These are phyloP conservation scores for Rhizopogon roseolus DNA, from an alignment of 768 basidiomycete genomes.

Conservation along the genomic window DNA sequence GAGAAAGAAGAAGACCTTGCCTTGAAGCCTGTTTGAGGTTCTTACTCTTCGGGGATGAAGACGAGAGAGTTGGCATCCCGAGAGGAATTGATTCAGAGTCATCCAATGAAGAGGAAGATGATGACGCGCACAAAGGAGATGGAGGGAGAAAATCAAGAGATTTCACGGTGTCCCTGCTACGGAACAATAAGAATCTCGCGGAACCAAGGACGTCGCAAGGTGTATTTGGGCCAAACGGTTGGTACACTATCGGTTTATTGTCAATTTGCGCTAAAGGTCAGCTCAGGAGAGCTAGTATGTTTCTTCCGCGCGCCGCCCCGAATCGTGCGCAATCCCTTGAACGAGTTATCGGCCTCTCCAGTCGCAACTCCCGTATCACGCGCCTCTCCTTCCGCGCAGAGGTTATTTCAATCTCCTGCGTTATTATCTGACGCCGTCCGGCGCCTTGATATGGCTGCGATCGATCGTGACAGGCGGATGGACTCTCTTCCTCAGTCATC, in stretches of 20 bases:
- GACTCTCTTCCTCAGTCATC: constrained; percentile 34
- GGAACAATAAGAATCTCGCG: constrained; percentile 71
- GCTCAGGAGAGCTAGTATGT: constrained; percentile 75
- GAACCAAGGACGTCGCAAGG: constrained; percentile 87
- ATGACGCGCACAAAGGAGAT: constrained; percentile 6
- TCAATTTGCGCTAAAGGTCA: not conserved
- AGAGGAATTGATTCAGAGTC: constrained; percentile 50
- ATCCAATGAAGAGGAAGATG: constrained; percentile 59
- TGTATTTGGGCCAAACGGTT: constrained; percentile 85
- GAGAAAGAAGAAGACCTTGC: constrained; percentile 74
- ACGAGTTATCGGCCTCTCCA: constrained; percentile 49
- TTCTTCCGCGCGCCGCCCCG: constrained; percentile 80
- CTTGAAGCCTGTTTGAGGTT: constrained; percentile 81
- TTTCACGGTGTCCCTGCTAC: constrained; percentile 47
- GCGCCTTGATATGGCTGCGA: constrained; percentile 57
- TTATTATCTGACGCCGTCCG: constrained; percentile 72
- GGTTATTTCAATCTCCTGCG: constrained; percentile 56
- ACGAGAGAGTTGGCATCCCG: constrained; percentile 38
- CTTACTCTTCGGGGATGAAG: constrained; percentile 66
- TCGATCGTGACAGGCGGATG: constrained; percentile 37
- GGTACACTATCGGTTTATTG: constrained; percentile 6
- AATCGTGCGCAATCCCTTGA: constrained; percentile 51
- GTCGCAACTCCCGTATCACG: constrained; percentile 20
- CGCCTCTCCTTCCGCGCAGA: constrained; percentile 16
- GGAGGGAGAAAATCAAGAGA: constrained; percentile 40